Conservation (phyloP, 192 early-diverging fungal genomes). For the Martensiomyces pterosporus region DNA sequence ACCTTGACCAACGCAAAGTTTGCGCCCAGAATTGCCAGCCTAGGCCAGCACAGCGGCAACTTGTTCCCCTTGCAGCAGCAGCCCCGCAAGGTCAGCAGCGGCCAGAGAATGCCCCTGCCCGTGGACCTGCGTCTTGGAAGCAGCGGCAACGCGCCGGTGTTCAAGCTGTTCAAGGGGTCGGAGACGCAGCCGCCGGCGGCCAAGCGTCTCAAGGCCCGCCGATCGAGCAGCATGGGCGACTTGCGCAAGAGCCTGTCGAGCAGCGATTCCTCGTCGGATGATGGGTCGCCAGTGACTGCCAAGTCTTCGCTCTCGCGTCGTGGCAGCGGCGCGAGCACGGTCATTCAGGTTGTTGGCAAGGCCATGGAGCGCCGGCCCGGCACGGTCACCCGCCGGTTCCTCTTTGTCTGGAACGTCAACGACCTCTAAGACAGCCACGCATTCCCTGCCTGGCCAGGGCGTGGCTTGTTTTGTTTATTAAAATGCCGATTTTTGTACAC, state of each 20-base stretch:
- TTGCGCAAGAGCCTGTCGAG: conserved; percentile 17
- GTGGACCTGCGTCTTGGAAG: conserved; percentile 9
- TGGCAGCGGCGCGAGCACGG: conserved; percentile 39
- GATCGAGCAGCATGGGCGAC: conserved; percentile 34
- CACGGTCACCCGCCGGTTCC: conserved; percentile 42
- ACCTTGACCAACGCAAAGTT: conserved; percentile 27
- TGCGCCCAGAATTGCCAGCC: not conserved
- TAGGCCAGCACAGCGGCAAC: too few relatives aligned
- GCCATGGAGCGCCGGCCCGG: conserved; percentile 44
- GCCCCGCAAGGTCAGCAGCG: not conserved
- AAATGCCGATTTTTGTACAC: not conserved
- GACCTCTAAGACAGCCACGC: conserved; percentile 12
- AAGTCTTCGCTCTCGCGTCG: conserved; percentile 1
- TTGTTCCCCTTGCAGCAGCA: too few relatives aligned
- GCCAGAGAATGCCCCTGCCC: not conserved
- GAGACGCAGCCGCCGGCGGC: conserved; percentile 15
- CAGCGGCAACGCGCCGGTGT: too few relatives aligned
- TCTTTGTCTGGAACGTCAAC: conserved; percentile 49
- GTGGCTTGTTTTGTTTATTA: conserved; percentile 5
- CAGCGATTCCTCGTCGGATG: conserved; percentile 9
- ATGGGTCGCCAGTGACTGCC: not conserved
- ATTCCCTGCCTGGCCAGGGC: too few relatives aligned
- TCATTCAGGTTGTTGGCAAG: conserved; percentile 38
- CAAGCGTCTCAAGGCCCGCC: conserved; percentile 34
- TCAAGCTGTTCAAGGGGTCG: not conserved